Conservation (phyloP, 768 basidiomycete genomes). For the Mycena amicta region DNA sequence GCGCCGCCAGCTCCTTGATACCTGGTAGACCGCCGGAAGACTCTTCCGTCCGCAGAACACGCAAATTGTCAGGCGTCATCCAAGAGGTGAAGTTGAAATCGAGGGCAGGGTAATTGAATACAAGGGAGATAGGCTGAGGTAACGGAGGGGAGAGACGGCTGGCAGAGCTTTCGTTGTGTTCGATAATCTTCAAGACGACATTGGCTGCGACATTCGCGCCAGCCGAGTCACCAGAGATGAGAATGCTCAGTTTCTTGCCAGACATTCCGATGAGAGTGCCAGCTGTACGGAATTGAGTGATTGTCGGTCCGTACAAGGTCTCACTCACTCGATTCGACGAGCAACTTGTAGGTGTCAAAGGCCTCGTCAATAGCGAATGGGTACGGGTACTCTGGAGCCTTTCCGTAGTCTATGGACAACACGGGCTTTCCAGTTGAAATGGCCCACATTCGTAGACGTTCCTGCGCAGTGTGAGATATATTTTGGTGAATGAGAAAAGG, state of each 20-base stretch:
- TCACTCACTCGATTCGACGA: conserved; percentile 67
- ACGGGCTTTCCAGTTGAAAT: conserved; percentile 75
- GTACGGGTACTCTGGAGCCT: conserved; percentile 97
- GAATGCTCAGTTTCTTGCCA: conserved; percentile 74
- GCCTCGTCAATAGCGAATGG: conserved; percentile 96
- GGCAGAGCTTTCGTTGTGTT: conserved; percentile 47
- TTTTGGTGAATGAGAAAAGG: background rate
- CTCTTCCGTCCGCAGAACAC: conserved; percentile 84
- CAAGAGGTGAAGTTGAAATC: conserved; percentile 99
- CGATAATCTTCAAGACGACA: conserved; percentile 83
- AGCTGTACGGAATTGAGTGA: conserved; percentile 32
- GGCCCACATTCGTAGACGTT: conserved; percentile 88
- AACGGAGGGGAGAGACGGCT: conserved; percentile 42
- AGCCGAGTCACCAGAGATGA: conserved; percentile 94
- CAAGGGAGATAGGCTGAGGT: conserved; percentile 77
- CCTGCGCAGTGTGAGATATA: conserved; percentile 32
- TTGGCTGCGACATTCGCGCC: conserved; percentile 88
- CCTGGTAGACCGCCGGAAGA: conserved; percentile 81
- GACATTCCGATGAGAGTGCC: conserved; percentile 87
- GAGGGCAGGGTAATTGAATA: conserved; percentile 88
- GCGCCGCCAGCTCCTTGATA: conserved; percentile 66
- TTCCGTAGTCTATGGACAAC: conserved; percentile 90
- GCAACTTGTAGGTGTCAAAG: conserved; percentile 83
- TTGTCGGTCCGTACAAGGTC: background rate
- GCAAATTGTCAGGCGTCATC: conserved; percentile 86